These are phyloP conservation scores for Thalia dealbata DNA, from an alignment of 176 grass and related monocot genomes.

Conservation along the genomic window DNA sequence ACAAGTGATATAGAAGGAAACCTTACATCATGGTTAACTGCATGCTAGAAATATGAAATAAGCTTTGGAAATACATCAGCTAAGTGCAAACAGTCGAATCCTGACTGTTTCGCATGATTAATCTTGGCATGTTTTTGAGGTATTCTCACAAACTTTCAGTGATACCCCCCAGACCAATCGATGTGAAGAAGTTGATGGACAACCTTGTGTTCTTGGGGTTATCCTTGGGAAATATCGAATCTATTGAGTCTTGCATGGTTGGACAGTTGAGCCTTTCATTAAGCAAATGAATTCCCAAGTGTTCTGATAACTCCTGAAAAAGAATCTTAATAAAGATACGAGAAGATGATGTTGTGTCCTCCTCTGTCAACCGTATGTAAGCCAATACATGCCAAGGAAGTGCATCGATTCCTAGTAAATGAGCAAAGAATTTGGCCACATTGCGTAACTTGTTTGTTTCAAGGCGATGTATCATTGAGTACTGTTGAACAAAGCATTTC, in stretches of 20 bases:
- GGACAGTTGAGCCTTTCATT: constrained; percentile 88
- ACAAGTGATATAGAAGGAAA: too few relatives aligned
- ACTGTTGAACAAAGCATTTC: constrained; percentile 86
- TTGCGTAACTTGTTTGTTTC: constrained; percentile 92
- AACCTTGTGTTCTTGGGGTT: constrained; percentile 92
- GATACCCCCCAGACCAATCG: constrained; percentile 83
- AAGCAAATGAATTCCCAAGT: constrained; percentile 73
- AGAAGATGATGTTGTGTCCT: constrained; percentile 90
- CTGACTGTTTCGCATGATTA: constrained; percentile 93
- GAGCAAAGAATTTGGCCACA: constrained; percentile 94
- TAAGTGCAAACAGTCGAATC: background rate
- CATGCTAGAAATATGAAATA: background rate
- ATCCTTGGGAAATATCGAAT: constrained; percentile 85
- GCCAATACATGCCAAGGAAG: constrained; percentile 85
- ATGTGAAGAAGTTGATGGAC: constrained; percentile 89
- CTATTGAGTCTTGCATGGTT: constrained; percentile 62
- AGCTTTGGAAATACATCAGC: background rate
- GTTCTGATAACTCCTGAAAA: constrained; percentile 88
- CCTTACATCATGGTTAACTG: too few relatives aligned
- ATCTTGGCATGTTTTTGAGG: constrained; percentile 87
- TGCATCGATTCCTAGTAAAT: constrained; percentile 74
- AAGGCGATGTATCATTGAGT: constrained; percentile 87
- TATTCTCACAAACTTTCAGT: constrained; percentile 80
- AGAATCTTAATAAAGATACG: constrained; percentile 97
- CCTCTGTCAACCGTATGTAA: constrained; percentile 88